These are phyloP conservation scores for Calonectria honghensis DNA, from an alignment of 2,329 filamentous ascomycete genomes.

Conservation along the genomic window DNA sequence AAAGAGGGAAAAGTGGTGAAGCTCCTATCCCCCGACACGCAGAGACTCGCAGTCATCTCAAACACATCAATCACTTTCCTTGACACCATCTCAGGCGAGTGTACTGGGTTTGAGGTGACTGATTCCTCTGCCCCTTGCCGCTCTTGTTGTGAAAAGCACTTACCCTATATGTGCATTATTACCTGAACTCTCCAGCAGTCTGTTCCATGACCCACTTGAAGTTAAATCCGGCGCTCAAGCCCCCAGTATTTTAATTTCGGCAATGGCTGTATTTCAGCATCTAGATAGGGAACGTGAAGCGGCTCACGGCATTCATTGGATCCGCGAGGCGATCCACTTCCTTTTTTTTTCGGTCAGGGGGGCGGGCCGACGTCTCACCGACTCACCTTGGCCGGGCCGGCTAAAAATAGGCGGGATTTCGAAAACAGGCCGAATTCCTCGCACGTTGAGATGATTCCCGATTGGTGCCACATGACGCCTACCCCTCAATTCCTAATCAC, in stretches of 20 bases:
- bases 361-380: background rate
- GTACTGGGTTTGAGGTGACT: background rate
- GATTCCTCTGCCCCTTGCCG: too few relatives aligned
- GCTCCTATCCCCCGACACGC: background rate
- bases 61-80: background rate
- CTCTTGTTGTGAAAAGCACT: background rate
- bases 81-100: background rate
- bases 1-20: background rate
- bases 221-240: background rate
- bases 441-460: conserved; percentile 9
- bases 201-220: too few relatives aligned
- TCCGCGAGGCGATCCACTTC: background rate
- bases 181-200: background rate
- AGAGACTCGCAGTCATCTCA: background rate
- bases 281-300: background rate
- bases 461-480: conserved; percentile 23
- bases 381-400: background rate
- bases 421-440: background rate
- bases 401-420: background rate
- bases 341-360: background rate
- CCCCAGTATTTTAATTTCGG: background rate
- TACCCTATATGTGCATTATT: background rate
- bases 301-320: background rate
- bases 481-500: conserved; percentile 8
- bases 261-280: background rate